Evolutionary conservation across 176 grass and related monocot genomes (phyloP).

Genomic region (Cenchrus fungigraminus): DNA sequence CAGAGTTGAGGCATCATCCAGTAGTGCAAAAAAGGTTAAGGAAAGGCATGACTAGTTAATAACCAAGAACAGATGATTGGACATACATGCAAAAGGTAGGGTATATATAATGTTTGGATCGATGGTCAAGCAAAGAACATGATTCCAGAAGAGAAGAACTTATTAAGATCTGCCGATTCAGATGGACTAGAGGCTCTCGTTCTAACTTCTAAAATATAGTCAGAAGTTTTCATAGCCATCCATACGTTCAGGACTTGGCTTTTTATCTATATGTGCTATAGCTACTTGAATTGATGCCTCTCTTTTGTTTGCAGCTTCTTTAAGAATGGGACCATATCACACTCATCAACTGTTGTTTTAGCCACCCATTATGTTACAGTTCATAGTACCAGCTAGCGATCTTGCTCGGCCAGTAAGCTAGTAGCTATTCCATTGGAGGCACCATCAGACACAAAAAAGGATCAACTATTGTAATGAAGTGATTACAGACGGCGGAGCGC

Average conservation of each 20-base stretch:
- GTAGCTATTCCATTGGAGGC: not conserved
- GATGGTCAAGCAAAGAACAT: constrained; percentile 20
- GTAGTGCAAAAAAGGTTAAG: not conserved
- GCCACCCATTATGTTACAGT: not conserved
- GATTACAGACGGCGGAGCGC: not conserved
- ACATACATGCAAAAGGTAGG: not conserved
- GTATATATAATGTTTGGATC: not conserved
- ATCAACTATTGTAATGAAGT: not conserved
- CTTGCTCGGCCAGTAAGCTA: not conserved
- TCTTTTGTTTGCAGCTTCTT: not conserved
- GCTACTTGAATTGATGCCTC: not conserved
- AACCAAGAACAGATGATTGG: not conserved
- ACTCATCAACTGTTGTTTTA: not conserved
- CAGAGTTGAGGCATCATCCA: not conserved
- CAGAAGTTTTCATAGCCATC: not conserved
- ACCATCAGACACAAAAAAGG: no score
- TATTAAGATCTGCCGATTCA: not conserved
- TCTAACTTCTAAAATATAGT: not conserved
- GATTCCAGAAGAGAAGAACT: not conserved
- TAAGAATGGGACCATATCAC: not conserved
- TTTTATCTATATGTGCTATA: not conserved
- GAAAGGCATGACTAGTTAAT: not conserved
- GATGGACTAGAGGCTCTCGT: not conserved
- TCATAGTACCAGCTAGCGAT: not conserved
- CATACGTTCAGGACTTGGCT: not conserved